Base-by-base conservation (phyloP, 805 yeast species). In the Isabelozyma gotoi region DNA sequence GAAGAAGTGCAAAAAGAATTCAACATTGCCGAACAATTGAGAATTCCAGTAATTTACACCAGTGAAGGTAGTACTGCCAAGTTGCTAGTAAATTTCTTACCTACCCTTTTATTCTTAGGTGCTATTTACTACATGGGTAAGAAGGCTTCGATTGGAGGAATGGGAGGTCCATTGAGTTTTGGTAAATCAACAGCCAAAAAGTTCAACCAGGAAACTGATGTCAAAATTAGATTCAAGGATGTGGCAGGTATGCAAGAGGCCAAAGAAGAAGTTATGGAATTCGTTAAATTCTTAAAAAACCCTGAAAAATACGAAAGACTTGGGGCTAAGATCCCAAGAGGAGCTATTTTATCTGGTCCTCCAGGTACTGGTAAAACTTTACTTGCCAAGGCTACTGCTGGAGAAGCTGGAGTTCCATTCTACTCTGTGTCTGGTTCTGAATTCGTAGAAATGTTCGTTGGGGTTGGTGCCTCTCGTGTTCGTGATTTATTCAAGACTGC, bases 281-380 rank as follows among this genome's bases (percentile, higher is more conserved):
- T 94, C 74, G 99, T 94, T 41, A 82, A 85, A 54, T 94, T 95
- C 62, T 79, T 94, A 66, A 87, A 92, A 62, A 80, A 89, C 52
- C 99, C 99, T 7, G 74, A 77, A 43, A 88, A 90, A 62, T 94
- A 91, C 66, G 97, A 91, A 63, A 81, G 81, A 47, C 74, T 94
- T 45, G 99, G 99, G 33, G 99, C 98, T 33, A 88, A 90, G 63
- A 94, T 94, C 52, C 99, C 99, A 38, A 81, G 98, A 62, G 99
- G 99, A 55, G 99, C 99, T 7, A 88, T 94, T 47, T 72, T 94
- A 44, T 86, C 96, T 1, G 99, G 99, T 39, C 96, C 99, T 14
- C 99, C 99, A 40, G 99, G 99, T 73, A 94, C 99, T 7, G 99
- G 99, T 81, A 94, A 94, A 64, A 94, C 99, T 1, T 73, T 94